Base-by-base conservation (phyloP, 129 eudicot genomes). In the Tagetes patula region DNA sequence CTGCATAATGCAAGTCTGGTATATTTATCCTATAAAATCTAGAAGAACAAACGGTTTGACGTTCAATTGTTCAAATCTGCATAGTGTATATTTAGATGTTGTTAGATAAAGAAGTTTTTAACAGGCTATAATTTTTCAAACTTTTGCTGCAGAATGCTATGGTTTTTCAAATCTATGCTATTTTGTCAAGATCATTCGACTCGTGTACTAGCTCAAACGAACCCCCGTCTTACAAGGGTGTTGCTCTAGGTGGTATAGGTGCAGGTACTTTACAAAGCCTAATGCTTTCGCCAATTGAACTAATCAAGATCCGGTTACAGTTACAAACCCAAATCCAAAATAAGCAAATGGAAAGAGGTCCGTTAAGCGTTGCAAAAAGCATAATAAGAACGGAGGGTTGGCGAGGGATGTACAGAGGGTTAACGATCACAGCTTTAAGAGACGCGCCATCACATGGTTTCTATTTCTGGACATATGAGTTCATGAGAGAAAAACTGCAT, bases 251-350 rank as follows among this genome's bases (percentile, higher is more conserved):
- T 31, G 99, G 95, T 32, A 12, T 91, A 1, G 97, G 96, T 40
- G 81, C 99, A 0, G 99, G 99, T 1, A 97, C 94, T 6, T 77
- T 88, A 53, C 99, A 95, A 68, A 90, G 96, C 81, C 38, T 95
- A 59, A 70, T 95, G 67, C 86, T 95, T 31, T 80, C 90, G 64
- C 99, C 99, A 8, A 86, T 95, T 53, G 99, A 95, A 84, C 80
- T 90, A 14, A 74, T 95, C 11, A 95, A 95, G 82, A 91, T 95
- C 77, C 91, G 94, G 12, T 91, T 95, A 8, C 99, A 95, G 69
- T 40, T 91, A 36, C 86, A 79, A 56, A 62, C 73, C 38, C 85
- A 75, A 31, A 45, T 38, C 13, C 68, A 68, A 31, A 43, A 74
- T 36, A 39, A 46, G 20, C 83, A 54, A 50, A 52, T 79, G 52